Evolutionary conservation across 345 rosid genomes (phyloP).

Genomic region (Bruguiera sexangula): DNA sequence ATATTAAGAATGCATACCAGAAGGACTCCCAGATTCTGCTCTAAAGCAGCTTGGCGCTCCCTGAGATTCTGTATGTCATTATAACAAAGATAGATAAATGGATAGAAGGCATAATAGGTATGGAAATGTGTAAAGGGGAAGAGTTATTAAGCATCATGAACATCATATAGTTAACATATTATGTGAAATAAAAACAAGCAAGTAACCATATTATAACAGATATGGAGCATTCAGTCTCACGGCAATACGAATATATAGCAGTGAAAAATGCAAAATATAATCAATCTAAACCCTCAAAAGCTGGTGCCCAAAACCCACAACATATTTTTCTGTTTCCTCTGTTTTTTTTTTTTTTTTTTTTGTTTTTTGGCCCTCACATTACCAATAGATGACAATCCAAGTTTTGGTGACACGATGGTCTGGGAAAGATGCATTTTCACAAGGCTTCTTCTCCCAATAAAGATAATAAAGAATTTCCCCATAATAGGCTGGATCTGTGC

Average conservation of each 20-base stretch:
- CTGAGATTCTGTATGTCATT: constrained; percentile 46
- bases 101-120: neutral
- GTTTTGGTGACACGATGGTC: neutral
- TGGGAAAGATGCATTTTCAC: neutral
- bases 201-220: neutral
- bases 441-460: neutral
- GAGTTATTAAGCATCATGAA: no score
- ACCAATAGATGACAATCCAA: no score
- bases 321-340: no score
- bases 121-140: no score
- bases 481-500: no score
- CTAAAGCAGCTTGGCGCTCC: constrained; percentile 46
- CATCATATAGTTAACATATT: neutral
- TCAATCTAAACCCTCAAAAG: no score
- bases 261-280: no score
- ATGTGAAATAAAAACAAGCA: neutral
- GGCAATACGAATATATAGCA: neutral
- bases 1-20: constrained; percentile 48
- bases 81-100: neutral
- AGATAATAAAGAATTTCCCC: no score
- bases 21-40: constrained; percentile 80
- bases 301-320: no score
- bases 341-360: no score
- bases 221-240: neutral
- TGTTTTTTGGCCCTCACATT: no score